Evolutionary conservation across 2,329 filamentous ascomycete species (phyloP).

Genomic region (Plenodomus tracheiphilus): DNA sequence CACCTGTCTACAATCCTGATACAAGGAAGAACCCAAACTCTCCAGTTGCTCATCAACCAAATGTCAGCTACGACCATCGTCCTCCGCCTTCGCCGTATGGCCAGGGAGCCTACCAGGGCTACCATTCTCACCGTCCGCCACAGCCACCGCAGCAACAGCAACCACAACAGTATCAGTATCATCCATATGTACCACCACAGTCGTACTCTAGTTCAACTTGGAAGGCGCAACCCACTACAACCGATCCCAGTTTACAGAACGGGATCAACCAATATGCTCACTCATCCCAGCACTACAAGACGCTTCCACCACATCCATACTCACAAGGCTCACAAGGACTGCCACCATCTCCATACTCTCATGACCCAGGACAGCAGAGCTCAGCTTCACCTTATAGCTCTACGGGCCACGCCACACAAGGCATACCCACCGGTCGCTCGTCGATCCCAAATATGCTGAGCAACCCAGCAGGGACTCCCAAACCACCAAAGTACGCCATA

Average conservation of each 20-base stretch:
- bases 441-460: slow-evolving; percentile 38
- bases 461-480: slow-evolving; percentile 35
- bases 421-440: slow-evolving; percentile 33
- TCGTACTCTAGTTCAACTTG: slow-evolving; percentile 25
- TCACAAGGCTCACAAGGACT: slow-evolving; percentile 21
- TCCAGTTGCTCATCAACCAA: slow-evolving; percentile 44
- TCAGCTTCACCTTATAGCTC: slow-evolving; percentile 16
- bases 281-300: slow-evolving; percentile 18
- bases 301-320: slow-evolving; percentile 32
- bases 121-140: slow-evolving; percentile 24
- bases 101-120: slow-evolving; percentile 17
- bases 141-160: slow-evolving; percentile 19
- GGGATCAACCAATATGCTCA: slow-evolving; percentile 35
- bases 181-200: slow-evolving; percentile 36
- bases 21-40: slow-evolving; percentile 43
- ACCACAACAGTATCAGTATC: slow-evolving; percentile 24
- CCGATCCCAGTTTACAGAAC: slow-evolving; percentile 19
- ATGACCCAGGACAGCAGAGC: slow-evolving; percentile 14
- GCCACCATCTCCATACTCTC: slow-evolving; percentile 26
- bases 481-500: slow-evolving; percentile 44
- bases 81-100: slow-evolving; percentile 29
- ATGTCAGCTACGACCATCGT: slow-evolving; percentile 41
- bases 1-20: slow-evolving; percentile 38
- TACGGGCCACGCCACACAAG: slow-evolving; percentile 22
- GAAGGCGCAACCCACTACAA: slow-evolving; percentile 26